Conservation (phyloP, 768 basidiomycete species). For the Termitomyces bulborhizus region DNA sequence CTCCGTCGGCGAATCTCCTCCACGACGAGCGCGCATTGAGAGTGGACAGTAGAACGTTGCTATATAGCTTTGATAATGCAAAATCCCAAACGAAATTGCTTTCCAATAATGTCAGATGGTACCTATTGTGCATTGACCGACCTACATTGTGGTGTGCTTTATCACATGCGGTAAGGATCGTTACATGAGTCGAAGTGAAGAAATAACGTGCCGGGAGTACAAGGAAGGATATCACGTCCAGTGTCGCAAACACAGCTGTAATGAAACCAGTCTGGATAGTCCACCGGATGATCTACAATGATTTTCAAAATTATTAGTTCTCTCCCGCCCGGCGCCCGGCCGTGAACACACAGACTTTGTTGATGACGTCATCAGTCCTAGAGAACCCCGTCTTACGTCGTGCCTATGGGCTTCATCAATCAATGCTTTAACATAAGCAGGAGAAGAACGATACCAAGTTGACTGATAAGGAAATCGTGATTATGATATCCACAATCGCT, state of each 20-base stretch:
- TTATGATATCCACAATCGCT: constrained; percentile 33
- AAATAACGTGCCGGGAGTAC: constrained; percentile 27
- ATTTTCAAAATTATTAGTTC: neutral
- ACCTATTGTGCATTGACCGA: neutral
- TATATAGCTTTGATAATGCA: constrained; percentile 21
- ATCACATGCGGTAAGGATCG: no score
- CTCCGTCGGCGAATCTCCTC: constrained; percentile 8
- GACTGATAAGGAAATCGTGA: constrained; percentile 31
- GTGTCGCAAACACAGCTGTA: constrained; percentile 33
- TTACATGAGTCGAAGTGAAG: neutral
- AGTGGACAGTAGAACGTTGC: constrained; percentile 19
- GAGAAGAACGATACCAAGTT: constrained; percentile 24
- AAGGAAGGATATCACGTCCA: constrained; percentile 37
- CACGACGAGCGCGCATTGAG: constrained; percentile 17
- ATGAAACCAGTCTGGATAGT: constrained; percentile 35
- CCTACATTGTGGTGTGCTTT: constrained; percentile 20
- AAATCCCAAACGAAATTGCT: constrained; percentile 25
- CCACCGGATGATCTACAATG: constrained; percentile 14
- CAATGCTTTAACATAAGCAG: neutral
- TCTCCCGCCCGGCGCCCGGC: neutral
- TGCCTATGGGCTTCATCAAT: constrained; percentile 1
- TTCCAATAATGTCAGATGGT: neutral
- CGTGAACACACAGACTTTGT: constrained; percentile 13
- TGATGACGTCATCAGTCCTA: constrained; percentile 35
- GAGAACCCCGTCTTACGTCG: constrained; percentile 34